Evolutionary conservation across 108 stramenopile species (phyloP).

Genomic region (Cyclostephanos invisitatus): DNA sequence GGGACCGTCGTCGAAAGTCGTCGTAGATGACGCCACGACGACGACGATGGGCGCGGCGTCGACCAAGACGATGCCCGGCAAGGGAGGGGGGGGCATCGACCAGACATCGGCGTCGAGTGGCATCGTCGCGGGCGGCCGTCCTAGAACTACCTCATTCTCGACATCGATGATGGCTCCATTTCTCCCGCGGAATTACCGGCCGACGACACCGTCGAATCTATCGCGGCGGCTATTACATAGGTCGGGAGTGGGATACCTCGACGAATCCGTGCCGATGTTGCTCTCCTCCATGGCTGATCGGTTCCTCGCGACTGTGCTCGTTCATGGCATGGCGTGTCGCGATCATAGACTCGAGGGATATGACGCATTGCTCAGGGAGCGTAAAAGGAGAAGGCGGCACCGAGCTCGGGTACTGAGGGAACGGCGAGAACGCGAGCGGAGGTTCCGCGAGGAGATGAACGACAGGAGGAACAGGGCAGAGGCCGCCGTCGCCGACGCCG

Average conservation of each 20-base stretch:
- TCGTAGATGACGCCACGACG: slow-evolving; percentile 19
- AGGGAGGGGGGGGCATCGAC: not conserved
- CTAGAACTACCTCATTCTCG: not conserved
- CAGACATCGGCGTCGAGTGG: not conserved
- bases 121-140: not conserved
- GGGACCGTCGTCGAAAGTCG: slow-evolving; percentile 13
- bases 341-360: slow-evolving; percentile 78
- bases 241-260: slow-evolving; percentile 79
- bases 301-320: slow-evolving; percentile 80
- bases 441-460: slow-evolving; percentile 46
- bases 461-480: slow-evolving; percentile 39
- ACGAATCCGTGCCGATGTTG: slow-evolving; percentile 67
- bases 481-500: slow-evolving; percentile 17
- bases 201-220: slow-evolving; percentile 77
- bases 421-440: slow-evolving; percentile 51
- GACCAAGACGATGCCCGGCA: not conserved
- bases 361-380: slow-evolving; percentile 53
- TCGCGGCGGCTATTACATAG: slow-evolving; percentile 77
- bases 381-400: slow-evolving; percentile 55
- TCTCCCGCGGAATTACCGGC: slow-evolving; percentile 31
- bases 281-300: slow-evolving; percentile 78
- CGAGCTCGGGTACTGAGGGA: slow-evolving; percentile 38
- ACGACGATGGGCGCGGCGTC: not conserved
- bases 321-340: slow-evolving; percentile 80
- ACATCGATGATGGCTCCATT: not conserved